Base-by-base conservation (phyloP, 257 asterid species). In the Rehmannia glutinosa region DNA sequence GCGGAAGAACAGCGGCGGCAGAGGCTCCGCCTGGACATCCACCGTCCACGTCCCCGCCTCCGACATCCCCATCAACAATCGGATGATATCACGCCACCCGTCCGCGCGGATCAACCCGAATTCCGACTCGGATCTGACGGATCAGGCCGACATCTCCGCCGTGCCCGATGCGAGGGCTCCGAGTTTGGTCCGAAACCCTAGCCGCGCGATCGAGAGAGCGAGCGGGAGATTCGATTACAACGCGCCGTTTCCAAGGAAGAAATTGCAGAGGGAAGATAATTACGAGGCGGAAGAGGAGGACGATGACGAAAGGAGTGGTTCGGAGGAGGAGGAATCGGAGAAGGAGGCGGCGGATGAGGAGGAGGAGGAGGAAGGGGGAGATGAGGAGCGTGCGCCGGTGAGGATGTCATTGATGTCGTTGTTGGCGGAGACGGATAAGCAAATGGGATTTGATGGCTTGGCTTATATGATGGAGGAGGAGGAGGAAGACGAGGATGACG, bases 371-470 rank as follows among this genome's bases (percentile, higher is more conserved):
- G 71, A 3, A 35, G 73, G 1, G 60, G 66, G 5, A 13, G 60
- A 0, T 35, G 66, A 11, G 42, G 78, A 28, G 65, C 57, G 52
- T 60, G 72, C 53, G 25, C 80, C 83, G 21, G 88, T 55, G 59
- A 85, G 86, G 72, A 86, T 83, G 89, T 91, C 97, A 21, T 21
- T 91, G 79, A 80, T 91, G 95, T 82, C 95, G 59, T 72, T 91
- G 60, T 58, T 90, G 81, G 91, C 86, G 38, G 97, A 86, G 77
- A 64, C 81, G 0, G 97, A 86, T 35, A 74, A 78, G 68, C 68
- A 84, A 33, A 50, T 76, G 75, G 85, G 83, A 33, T 12, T 69
- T 0, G 87, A 78, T 8, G 88, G 84, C 3, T 52, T 81, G 51
- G 70, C 66, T 8, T 82, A 65, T 39, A 67, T 70, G 69, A 65